These are phyloP conservation scores for Neocallimastix lanati DNA, from an alignment of 192 early-diverging fungal genomes.

Conservation along the genomic window DNA sequence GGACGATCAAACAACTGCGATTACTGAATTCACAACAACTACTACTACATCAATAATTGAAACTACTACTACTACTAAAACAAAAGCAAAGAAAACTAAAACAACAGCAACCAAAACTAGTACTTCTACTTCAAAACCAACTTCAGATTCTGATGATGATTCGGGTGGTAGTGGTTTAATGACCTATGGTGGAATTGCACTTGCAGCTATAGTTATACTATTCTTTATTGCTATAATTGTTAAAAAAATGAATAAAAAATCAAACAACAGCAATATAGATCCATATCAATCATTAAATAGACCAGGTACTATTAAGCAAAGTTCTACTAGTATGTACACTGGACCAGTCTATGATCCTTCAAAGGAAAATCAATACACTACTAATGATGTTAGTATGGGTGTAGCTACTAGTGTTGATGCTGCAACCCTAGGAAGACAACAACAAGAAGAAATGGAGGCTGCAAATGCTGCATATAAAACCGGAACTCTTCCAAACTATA, in stretches of 20 bases:
- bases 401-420: background rate
- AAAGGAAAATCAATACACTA: background rate
- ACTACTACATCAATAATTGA: too few species aligned
- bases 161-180: background rate
- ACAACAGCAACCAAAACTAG: too few species aligned
- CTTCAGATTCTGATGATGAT: background rate
- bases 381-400: background rate
- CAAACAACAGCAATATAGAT: too few species aligned
- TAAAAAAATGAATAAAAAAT: background rate
- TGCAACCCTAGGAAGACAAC: background rate
- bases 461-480: background rate
- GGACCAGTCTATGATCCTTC: background rate
- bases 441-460: background rate
- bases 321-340: background rate
- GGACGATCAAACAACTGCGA: too few species aligned
- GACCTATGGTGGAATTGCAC: background rate
- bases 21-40: too few species aligned
- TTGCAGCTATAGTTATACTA: background rate
- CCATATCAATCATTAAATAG: too few species aligned
- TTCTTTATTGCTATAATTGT: background rate
- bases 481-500: background rate
- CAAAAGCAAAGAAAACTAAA: too few species aligned
- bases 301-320: background rate
- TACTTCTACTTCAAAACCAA: too few species aligned
- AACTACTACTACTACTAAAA: too few species aligned